Evolutionary conservation across 805 yeast genomes (phyloP).

Genomic region (Suhomyces prunicola): DNA sequence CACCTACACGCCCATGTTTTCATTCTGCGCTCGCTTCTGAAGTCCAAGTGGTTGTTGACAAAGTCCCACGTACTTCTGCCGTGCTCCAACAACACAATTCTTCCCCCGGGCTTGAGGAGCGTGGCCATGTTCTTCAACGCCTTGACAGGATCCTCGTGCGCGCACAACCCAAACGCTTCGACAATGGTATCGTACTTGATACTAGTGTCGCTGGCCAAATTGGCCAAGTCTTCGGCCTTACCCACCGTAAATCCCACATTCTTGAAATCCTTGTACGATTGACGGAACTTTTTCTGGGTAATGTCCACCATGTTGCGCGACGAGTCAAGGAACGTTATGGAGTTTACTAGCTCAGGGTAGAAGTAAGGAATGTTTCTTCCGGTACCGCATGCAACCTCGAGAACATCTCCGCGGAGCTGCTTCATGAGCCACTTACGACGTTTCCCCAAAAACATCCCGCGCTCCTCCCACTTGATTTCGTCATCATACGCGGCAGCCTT

Average conservation of each 20-base stretch:
- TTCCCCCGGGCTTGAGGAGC: slow-evolving; percentile 83
- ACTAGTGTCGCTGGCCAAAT: slow-evolving; percentile 43
- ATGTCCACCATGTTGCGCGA: slow-evolving; percentile 82
- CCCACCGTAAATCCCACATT: slow-evolving; percentile 88
- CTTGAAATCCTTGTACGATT: slow-evolving; percentile 59
- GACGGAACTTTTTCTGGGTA: slow-evolving; percentile 68
- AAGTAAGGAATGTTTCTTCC: slow-evolving; percentile 86
- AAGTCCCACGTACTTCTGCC: slow-evolving; percentile 82
- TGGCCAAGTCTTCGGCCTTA: slow-evolving; percentile 75
- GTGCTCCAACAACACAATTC: slow-evolving; percentile 84
- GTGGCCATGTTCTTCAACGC: slow-evolving; percentile 72
- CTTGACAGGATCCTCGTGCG: slow-evolving; percentile 87
- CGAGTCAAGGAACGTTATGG: slow-evolving; percentile 84
- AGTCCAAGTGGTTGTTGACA: slow-evolving; percentile 77
- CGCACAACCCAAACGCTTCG: slow-evolving; percentile 94
- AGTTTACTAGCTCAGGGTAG: slow-evolving; percentile 54
- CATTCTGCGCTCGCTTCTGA: slow-evolving; percentile 77
- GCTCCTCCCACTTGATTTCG: slow-evolving; percentile 73
- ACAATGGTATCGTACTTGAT: slow-evolving; percentile 85
- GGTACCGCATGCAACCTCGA: slow-evolving; percentile 95
- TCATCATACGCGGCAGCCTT: slow-evolving; percentile 80
- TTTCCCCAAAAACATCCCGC: slow-evolving; percentile 55
- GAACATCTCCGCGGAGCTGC: slow-evolving; percentile 79
- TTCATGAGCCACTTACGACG: slow-evolving; percentile 78
- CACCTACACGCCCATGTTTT: slow-evolving; percentile 96